A percentile compares a stretch with the other conserved stretches of the same genome.
Evolutionary conservation across 1,284 basidiomycete genomes (phyloP).

Genomic region (Earliella scabrosa): DNA sequence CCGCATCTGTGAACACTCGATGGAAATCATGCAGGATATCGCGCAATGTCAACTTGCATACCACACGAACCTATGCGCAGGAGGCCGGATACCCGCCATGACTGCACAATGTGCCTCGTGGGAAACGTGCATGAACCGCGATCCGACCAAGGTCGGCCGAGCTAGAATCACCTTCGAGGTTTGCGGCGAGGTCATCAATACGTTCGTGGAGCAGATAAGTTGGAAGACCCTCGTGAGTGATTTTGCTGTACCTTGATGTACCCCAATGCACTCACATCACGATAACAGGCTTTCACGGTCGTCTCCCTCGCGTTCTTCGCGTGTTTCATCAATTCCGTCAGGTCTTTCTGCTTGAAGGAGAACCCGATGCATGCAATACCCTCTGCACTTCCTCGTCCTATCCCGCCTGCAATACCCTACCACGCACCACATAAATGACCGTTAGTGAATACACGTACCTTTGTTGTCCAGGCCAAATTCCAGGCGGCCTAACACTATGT

Average conservation of each 20-base stretch:
- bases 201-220: conserved; percentile 95
- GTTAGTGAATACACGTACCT: no score
- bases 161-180: conserved; percentile 93
- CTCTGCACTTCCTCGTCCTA: conserved; percentile 38
- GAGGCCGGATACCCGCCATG: conserved; percentile 82
- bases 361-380: conserved; percentile 24
- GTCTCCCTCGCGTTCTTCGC: conserved; percentile 82
- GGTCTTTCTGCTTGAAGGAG: conserved; percentile 70
- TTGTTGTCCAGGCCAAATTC: no score
- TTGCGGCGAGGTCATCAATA: conserved; percentile 94
- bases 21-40: conserved; percentile 87
- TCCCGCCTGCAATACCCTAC: conserved; percentile 47
- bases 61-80: conserved; percentile 84
- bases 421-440: conserved; percentile 46
- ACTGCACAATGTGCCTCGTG: conserved; percentile 82
- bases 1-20: conserved; percentile 87
- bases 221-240: conserved; percentile 91
- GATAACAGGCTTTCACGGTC: conserved; percentile 73
- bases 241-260: not conserved
- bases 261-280: not conserved
- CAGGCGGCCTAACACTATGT: no score
- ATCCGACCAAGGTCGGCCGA: conserved; percentile 88
- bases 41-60: conserved; percentile 80
- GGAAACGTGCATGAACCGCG: conserved; percentile 96
- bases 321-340: conserved; percentile 83